phyloP scores from a whole-genome alignment of 192 early-diverging fungal species.

The Gigaspora rosea region DNA sequence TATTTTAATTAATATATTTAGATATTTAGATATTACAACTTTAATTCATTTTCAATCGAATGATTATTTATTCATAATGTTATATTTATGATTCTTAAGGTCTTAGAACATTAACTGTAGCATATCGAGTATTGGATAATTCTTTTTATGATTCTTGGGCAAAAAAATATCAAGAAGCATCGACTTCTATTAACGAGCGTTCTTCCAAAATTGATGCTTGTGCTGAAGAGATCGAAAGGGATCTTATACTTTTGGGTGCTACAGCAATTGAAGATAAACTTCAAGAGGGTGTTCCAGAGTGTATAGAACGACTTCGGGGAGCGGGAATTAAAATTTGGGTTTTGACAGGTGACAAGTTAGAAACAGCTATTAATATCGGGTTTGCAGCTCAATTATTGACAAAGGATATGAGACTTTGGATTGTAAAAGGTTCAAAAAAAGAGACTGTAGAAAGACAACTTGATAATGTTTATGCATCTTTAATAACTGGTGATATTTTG shows the following conservation, averaged over 20 bases:
- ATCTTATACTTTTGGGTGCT: slow-evolving; percentile 84
- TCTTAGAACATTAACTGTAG: slow-evolving; percentile 86
- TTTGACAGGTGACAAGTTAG: slow-evolving; percentile 96
- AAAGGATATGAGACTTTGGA: slow-evolving; percentile 71
- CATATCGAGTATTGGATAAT: slow-evolving; percentile 71
- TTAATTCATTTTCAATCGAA: not conserved
- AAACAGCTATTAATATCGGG: slow-evolving; percentile 98
- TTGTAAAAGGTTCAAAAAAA: slow-evolving; percentile 41
- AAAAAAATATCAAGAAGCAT: slow-evolving; percentile 71
- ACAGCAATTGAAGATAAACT: slow-evolving; percentile 97
- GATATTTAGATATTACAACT: too few species aligned
- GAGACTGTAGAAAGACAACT: slow-evolving; percentile 34
- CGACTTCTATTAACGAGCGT: slow-evolving; percentile 68
- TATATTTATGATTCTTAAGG: slow-evolving; percentile 45
- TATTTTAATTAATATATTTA: not conserved
- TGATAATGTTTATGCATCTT: slow-evolving; percentile 34
- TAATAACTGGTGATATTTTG: slow-evolving; percentile 1
- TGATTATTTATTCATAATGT: not conserved
- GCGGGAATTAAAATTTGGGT: slow-evolving; percentile 98
- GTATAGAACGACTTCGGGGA: slow-evolving; percentile 76
- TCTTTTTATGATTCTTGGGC: slow-evolving; percentile 77
- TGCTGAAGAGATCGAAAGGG: slow-evolving; percentile 77
- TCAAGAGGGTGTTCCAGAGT: slow-evolving; percentile 93
- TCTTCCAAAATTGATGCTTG: slow-evolving; percentile 70
- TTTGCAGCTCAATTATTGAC: slow-evolving; percentile 79